Evolutionary conservation across 2,329 filamentous ascomycete genomes (phyloP), one percentile per base, ranked within the genome.

Genomic region (Fusarium praegraminearum): DNA sequence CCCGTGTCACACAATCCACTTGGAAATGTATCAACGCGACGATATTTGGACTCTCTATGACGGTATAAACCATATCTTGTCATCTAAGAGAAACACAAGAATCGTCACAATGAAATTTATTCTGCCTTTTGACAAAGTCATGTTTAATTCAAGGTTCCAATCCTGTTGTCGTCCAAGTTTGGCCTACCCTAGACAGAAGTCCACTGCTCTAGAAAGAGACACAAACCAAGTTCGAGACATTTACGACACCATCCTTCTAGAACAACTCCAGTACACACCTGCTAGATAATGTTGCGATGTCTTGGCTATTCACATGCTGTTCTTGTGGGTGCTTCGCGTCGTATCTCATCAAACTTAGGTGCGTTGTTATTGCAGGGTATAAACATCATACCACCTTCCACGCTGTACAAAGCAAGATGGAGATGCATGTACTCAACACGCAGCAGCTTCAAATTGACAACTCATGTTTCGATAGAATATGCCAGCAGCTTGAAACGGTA

Each of bases 401-500:
- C 45, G 18, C 44, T 32, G 28, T 8, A 30, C 16, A 7, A n/a
- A 45, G 33, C 55, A 62, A 53, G 40, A 30, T 52, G 24, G 33
- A 18, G n/a, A 20, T 35, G 49, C 36, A 49, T 63, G 36, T 35
- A 38, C 33, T 40, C 24, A 57, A 49, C 13, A 45, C 40, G 51
- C 38, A 57, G 45, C 49, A 45, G 24, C 33, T 32, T 32, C 30
- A 43, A 50, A 32, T 38, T 59, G n/a, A 44, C 51, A 53, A 53
- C 36, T 50, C 44, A 45, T 46, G 24, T 24, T 30, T 33, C 18
- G 30, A 26, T 54, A 26, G 41, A n/a, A 30, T 69, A 53, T 41
- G 50, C 49, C 28, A 47, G 33, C 33, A 53, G 49, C 40, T 63
- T 55, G 46, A 44, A 46, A 26, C n/a, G 30, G 62, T 45, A 51